Conservation (phyloP, 805 yeast species). For the Ogataea methylovora region DNA sequence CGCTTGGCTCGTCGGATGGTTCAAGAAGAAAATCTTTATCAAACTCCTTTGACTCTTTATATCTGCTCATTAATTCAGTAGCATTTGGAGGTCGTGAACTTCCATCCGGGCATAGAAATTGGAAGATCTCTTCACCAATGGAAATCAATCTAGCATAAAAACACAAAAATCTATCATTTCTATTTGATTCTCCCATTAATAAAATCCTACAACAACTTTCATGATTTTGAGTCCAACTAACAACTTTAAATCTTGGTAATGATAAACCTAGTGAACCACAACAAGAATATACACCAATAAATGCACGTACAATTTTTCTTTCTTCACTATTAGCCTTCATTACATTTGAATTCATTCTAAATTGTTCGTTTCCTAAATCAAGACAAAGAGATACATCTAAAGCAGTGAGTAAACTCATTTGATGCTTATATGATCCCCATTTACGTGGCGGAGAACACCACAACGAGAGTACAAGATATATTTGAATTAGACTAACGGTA, state of each 20-base stretch:
- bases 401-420: slow-evolving; percentile 39
- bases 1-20: background rate
- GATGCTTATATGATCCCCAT: slow-evolving; percentile 47
- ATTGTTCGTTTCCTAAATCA: slow-evolving; percentile 35
- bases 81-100: background rate
- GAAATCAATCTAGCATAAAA: slow-evolving; percentile 36
- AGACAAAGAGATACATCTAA: slow-evolving; percentile 38
- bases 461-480: slow-evolving; percentile 36
- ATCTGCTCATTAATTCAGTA: background rate
- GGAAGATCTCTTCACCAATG: slow-evolving; percentile 42
- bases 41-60: background rate
- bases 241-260: slow-evolving; percentile 42
- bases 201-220: slow-evolving; percentile 28
- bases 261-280: slow-evolving; percentile 46
- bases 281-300: slow-evolving; percentile 40
- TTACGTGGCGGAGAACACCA: slow-evolving; percentile 49
- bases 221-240: slow-evolving; percentile 39
- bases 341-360: slow-evolving; percentile 18
- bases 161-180: slow-evolving; percentile 35
- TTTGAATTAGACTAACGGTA: slow-evolving; percentile 32
- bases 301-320: slow-evolving; percentile 31
- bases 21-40: background rate
- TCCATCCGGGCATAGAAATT: slow-evolving; percentile 28
- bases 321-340: slow-evolving; percentile 24
- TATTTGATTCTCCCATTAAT: slow-evolving; percentile 28